These are phyloP conservation scores for Nadsonia starkeyi-henricii DNA, from an alignment of 1,139 yeast species.

Conservation along the genomic window DNA sequence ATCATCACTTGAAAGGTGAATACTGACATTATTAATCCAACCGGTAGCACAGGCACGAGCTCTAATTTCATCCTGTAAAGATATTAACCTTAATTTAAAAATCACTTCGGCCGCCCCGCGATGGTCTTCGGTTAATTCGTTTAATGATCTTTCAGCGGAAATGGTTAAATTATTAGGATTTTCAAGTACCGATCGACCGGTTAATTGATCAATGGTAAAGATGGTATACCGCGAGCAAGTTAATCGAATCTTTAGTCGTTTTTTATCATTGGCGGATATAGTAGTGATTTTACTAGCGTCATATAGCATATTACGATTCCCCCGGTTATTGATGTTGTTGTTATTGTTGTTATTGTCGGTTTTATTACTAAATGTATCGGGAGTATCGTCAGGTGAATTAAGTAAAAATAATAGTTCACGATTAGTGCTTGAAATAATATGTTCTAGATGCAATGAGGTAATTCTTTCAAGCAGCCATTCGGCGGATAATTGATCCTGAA, in stretches of 20 bases:
- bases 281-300: not conserved
- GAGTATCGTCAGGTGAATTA: constrained; percentile 5
- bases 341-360: constrained; percentile 3
- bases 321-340: not conserved
- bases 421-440: constrained; percentile 17
- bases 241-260: constrained; percentile 13
- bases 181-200: constrained; percentile 21
- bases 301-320: not conserved
- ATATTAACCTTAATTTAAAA: constrained; percentile 18
- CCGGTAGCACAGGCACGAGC: constrained; percentile 22
- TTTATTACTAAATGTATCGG: not conserved
- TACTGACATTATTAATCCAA: constrained; percentile 19
- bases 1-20: constrained; percentile 15
- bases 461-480: constrained; percentile 18
- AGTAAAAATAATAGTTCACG: constrained; percentile 9
- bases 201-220: constrained; percentile 19
- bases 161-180: constrained; percentile 19
- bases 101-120: constrained; percentile 16
- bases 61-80: constrained; percentile 22
- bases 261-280: constrained; percentile 10
- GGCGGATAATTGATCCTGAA: constrained; percentile 16
- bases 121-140: constrained; percentile 17
- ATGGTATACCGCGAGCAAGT: constrained; percentile 16
- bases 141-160: constrained; percentile 20
- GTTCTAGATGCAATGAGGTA: constrained; percentile 18